Percentiles rank a stretch among this genome's conserved stretches.
Evolutionary conservation across 1,284 basidiomycete species (phyloP).

Genomic region (Cutaneotrichosporon spelunceum): DNA sequence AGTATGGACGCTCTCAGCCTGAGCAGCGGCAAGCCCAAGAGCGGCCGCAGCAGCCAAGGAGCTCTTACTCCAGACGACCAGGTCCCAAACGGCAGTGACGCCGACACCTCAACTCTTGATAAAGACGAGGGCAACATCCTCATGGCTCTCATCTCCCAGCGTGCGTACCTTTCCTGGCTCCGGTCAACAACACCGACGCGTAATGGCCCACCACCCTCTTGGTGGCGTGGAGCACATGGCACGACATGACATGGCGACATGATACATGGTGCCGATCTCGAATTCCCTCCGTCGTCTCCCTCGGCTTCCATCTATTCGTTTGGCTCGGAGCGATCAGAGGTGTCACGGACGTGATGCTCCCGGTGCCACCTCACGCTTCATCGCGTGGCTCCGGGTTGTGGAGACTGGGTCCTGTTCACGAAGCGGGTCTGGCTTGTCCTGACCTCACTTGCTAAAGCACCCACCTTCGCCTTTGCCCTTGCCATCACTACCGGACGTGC

Average conservation of each 20-base stretch:
- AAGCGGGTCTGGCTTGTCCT: background rate
- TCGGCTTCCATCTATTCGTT: background rate
- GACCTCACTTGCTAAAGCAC: background rate
- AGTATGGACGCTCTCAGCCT: slow-evolving; percentile 31
- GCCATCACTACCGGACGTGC: background rate
- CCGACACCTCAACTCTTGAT: slow-evolving; percentile 51
- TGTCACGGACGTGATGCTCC: background rate
- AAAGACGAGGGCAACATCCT: slow-evolving; percentile 52
- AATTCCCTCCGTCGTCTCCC: background rate
- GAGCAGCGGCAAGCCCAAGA: slow-evolving; percentile 11
- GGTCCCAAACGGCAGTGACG: slow-evolving; percentile 33
- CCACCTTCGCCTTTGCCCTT: background rate
- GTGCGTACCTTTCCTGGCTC: slow-evolving; percentile 34
- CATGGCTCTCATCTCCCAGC: slow-evolving; percentile 48
- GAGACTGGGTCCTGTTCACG: background rate
- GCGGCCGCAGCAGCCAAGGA: slow-evolving; percentile 22
- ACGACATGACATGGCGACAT: background rate
- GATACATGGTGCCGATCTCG: background rate
- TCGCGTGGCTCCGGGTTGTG: background rate
- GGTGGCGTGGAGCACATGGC: background rate
- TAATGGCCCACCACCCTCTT: background rate
- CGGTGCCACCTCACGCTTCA: background rate
- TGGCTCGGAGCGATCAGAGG: background rate
- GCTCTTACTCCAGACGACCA: slow-evolving; percentile 23
- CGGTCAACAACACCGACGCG: too few relatives aligned